A percentile compares a stretch with the other conserved stretches of the same genome.
These are phyloP conservation scores for Metarhizium humberi DNA, from an alignment of 2,329 filamentous ascomycete species.

Conservation along the genomic window DNA sequence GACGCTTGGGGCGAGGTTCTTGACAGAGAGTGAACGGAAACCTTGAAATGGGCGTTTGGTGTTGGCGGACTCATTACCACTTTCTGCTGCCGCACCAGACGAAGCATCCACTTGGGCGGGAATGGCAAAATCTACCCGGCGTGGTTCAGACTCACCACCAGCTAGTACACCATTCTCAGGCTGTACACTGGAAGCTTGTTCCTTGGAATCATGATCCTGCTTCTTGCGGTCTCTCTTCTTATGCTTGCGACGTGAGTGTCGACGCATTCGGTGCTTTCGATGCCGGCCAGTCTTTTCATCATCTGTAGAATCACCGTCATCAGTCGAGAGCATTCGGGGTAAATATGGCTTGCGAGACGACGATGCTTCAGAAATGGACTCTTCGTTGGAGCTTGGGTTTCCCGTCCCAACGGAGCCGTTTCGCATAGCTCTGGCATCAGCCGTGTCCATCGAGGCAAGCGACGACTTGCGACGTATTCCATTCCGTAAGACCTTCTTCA, in stretches of 20 bases:
- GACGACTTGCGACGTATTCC: slow-evolving; percentile 71
- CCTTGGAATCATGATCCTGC: slow-evolving; percentile 33
- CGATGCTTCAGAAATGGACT: slow-evolving; percentile 28
- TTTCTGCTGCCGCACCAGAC: slow-evolving; percentile 16
- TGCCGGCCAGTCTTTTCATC: slow-evolving; percentile 30
- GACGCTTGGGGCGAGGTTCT: slow-evolving; percentile 61
- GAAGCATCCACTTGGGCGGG: slow-evolving; percentile 14
- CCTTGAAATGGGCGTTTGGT: slow-evolving; percentile 36
- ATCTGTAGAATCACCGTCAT: slow-evolving; percentile 35
- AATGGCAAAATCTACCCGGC: slow-evolving; percentile 50
- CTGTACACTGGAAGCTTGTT: slow-evolving; percentile 12
- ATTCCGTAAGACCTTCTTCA: slow-evolving; percentile 65
- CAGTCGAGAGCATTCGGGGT: slow-evolving; percentile 25
- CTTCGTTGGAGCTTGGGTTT: slow-evolving; percentile 24
- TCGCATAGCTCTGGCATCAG: slow-evolving; percentile 21
- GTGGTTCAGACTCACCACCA: slow-evolving; percentile 23
- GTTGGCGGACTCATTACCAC: slow-evolving; percentile 13
- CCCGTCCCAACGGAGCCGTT: slow-evolving; percentile 33
- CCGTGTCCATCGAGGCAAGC: slow-evolving; percentile 55
- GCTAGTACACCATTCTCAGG: slow-evolving; percentile 20
- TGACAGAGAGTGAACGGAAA: slow-evolving; percentile 52
- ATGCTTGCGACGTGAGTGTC: slow-evolving; percentile 23
- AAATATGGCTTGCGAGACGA: slow-evolving; percentile 26
- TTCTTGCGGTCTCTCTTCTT: slow-evolving; percentile 21
- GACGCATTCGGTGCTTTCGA: slow-evolving; percentile 24